Percentiles rank a stretch among this genome's conserved stretches.
phyloP scores from a whole-genome alignment of 345 rosid genomes.

The Physaria fendleri region DNA sequence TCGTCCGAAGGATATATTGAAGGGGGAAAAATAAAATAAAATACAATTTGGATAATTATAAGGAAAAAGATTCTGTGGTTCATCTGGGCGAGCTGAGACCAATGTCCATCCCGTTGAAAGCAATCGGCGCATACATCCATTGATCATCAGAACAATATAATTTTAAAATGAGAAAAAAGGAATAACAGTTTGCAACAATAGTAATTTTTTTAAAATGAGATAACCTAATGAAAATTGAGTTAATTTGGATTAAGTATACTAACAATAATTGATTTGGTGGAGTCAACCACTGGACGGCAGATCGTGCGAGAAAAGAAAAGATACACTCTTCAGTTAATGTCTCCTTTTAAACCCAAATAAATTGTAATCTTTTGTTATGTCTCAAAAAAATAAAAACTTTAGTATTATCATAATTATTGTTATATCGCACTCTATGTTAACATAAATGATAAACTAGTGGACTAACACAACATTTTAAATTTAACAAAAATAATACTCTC shows the following conservation, averaged over 20 bases:
- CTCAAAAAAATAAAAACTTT: background rate
- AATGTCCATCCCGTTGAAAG: constrained; percentile 78
- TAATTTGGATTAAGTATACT: constrained; percentile 1
- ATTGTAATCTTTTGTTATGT: background rate
- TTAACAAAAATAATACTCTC: too few relatives aligned
- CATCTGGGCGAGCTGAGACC: constrained; percentile 38
- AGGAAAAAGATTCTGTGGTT: background rate
- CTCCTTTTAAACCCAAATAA: background rate
- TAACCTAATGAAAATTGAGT: constrained; percentile 5
- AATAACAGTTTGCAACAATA: too few relatives aligned
- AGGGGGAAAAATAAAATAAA: background rate
- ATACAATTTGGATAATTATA: constrained; percentile 15
- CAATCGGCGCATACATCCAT: constrained; percentile 93
- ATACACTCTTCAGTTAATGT: background rate
- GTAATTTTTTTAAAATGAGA: background rate
- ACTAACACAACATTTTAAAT: background rate
- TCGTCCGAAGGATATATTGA: constrained; percentile 25
- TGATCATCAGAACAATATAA: constrained; percentile 86
- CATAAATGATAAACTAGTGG: background rate
- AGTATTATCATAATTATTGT: too few relatives aligned
- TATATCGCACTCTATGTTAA: background rate
- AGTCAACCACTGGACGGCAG: constrained; percentile 29
- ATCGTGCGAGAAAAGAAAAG: constrained; percentile 16
- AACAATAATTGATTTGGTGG: constrained; percentile 25
- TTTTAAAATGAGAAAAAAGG: too few relatives aligned